Evolutionary conservation across 2,329 filamentous ascomycete genomes (phyloP).

Genomic region (Trichoderma sp.): DNA sequence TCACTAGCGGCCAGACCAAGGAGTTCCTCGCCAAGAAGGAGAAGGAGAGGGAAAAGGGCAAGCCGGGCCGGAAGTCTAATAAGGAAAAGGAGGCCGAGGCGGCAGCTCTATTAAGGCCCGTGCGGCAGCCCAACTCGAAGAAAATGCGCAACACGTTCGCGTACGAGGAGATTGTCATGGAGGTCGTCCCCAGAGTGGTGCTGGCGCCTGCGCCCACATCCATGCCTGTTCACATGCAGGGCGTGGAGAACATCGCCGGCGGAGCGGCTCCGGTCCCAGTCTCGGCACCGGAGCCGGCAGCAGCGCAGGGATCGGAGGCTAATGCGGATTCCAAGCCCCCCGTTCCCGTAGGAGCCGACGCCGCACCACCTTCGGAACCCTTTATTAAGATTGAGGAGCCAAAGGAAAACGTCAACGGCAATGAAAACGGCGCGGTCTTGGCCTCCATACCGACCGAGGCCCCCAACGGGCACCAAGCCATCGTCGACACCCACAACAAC

Average conservation of each 20-base stretch:
- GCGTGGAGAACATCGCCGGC: constrained; percentile 30
- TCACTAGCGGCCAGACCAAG: constrained; percentile 74
- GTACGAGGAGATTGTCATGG: constrained; percentile 65
- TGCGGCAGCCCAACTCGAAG: constrained; percentile 68
- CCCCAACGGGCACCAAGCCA: constrained; percentile 21
- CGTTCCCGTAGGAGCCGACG: constrained; percentile 19
- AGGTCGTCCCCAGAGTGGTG: constrained; percentile 42
- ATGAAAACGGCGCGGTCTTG: neutral
- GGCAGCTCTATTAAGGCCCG: constrained; percentile 50
- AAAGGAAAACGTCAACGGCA: neutral
- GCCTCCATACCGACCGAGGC: constrained; percentile 22
- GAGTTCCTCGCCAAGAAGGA: constrained; percentile 81
- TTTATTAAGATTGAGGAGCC: constrained; percentile 27
- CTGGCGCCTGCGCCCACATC: neutral
- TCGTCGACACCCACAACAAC: neutral
- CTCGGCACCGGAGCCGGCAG: neutral
- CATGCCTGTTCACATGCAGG: constrained; percentile 21
- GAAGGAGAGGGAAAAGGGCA: constrained; percentile 70
- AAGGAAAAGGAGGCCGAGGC: constrained; percentile 57
- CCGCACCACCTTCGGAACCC: constrained; percentile 9
- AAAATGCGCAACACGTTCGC: constrained; percentile 66
- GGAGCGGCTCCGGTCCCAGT: neutral
- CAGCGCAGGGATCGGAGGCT: constrained; percentile 3
- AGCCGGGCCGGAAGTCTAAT: constrained; percentile 44
- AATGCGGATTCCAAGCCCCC: neutral